Conservation (phyloP, 768 basidiomycete species). For the Collybia nuda region DNA sequence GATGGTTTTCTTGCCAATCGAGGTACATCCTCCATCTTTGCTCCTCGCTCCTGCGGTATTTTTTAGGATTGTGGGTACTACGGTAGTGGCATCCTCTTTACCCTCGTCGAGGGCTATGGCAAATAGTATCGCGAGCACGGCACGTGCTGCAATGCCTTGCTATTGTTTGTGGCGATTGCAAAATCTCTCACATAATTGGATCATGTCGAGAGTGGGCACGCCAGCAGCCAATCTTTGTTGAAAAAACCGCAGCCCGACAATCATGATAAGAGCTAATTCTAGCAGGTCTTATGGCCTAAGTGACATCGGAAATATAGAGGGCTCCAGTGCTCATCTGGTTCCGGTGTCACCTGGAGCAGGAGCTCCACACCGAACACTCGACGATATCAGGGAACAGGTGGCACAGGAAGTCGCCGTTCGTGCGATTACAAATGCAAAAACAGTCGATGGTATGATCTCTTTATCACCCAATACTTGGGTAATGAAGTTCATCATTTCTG, state of each 20-base stretch:
- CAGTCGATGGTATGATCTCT: conserved; percentile 39
- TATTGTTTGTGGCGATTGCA: no score
- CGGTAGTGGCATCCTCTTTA: no score
- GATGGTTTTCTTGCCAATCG: no score
- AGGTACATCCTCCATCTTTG: no score
- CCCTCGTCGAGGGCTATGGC: no score
- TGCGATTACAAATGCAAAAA: conserved; percentile 47
- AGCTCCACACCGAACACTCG: conserved; percentile 47
- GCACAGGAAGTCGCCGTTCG: conserved; percentile 56
- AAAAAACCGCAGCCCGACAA: no score
- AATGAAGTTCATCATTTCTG: not conserved
- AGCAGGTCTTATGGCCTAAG: not conserved
- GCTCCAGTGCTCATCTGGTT: not conserved
- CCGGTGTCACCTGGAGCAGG: conserved; percentile 1
- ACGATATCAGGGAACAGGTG: conserved; percentile 59
- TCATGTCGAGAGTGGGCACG: conserved; percentile 5
- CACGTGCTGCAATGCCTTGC: no score
- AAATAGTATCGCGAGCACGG: no score
- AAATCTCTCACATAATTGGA: not conserved
- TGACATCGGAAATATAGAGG: not conserved
- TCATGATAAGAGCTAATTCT: not conserved
- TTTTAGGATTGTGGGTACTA: no score
- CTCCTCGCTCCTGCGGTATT: no score
- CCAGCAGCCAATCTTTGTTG: no score
- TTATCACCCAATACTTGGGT: not conserved